phyloP scores from a whole-genome alignment of 169 alveolate genomes.

The Besnoitia besnoiti region DNA sequence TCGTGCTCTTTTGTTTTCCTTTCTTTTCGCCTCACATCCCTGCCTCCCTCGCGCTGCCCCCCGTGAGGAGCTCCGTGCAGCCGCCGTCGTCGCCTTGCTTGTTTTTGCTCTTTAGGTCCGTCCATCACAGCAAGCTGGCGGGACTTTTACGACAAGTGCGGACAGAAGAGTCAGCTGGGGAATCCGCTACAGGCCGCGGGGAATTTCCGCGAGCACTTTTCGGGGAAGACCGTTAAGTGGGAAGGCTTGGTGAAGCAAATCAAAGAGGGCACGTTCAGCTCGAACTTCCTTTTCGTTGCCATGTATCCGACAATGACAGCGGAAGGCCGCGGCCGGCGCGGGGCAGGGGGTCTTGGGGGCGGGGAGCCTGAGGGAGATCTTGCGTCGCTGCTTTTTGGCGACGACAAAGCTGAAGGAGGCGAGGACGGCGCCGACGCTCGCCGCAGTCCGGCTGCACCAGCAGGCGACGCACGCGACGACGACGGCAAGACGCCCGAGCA shows the following conservation, averaged over 20 bases:
- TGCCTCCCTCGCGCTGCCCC: not conserved
- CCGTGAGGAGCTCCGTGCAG: no score
- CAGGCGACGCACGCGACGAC: no score
- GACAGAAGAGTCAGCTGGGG: constrained; percentile 49
- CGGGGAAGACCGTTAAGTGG: constrained; percentile 41
- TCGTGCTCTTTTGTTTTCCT: not conserved
- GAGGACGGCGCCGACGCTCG: not conserved
- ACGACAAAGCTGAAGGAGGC: not conserved
- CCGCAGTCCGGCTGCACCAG: no score
- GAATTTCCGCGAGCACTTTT: constrained; percentile 48
- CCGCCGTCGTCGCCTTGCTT: not conserved
- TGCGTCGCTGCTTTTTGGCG: not conserved
- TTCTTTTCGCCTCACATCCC: not conserved
- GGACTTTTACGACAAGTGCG: constrained; percentile 39
- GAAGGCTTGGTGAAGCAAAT: constrained; percentile 54
- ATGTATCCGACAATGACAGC: constrained; percentile 48
- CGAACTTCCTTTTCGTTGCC: constrained; percentile 33
- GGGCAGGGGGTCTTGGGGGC: not conserved
- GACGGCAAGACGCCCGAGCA: not conserved
- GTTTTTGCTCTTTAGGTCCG: not conserved
- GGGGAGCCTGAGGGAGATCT: not conserved
- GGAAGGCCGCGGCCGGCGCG: not conserved
- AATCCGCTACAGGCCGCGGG: constrained; percentile 39
- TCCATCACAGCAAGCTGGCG: not conserved
- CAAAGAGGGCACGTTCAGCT: constrained; percentile 48